Conservation (phyloP, 176 grass and related monocot genomes). For the Oryza nivara region DNA sequence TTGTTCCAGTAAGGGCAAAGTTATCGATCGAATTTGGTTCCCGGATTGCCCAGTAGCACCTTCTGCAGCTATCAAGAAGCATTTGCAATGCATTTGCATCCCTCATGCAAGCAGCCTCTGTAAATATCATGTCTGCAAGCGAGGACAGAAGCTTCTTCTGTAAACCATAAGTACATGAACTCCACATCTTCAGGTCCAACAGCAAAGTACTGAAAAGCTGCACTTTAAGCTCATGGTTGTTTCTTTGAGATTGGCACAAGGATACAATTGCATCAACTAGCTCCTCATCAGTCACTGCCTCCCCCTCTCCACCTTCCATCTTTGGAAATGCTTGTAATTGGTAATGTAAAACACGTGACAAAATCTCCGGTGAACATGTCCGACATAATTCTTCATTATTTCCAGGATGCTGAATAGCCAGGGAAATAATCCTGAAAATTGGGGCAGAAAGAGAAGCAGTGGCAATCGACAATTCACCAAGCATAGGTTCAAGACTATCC, state of each 20-base stretch:
- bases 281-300: constrained; percentile 70
- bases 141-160: constrained; percentile 99
- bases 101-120: constrained; percentile 80
- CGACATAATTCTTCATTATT: constrained; percentile 92
- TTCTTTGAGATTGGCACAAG: constrained; percentile 91
- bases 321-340: constrained; percentile 70
- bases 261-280: constrained; percentile 85
- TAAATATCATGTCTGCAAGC: constrained; percentile 98
- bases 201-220: constrained; percentile 91
- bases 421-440: constrained; percentile 91
- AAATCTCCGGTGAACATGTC: constrained; percentile 80
- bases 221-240: constrained; percentile 82
- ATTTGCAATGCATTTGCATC: constrained; percentile 94
- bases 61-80: constrained; percentile 99
- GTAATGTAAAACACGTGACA: constrained; percentile 83
- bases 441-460: constrained; percentile 80
- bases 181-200: constrained; percentile 94
- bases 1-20: constrained; percentile 52
- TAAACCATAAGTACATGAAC: constrained; percentile 88
- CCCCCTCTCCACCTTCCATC: constrained; percentile 56
- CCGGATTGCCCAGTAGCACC: constrained; percentile 81
- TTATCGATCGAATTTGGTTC: constrained; percentile 87
- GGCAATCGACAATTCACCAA: constrained; percentile 57
- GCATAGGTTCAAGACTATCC: constrained; percentile 85
- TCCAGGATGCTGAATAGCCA: constrained; percentile 87